phyloP scores from a whole-genome alignment of 2,329 filamentous ascomycete genomes.

The Aureobasidium sp. region DNA sequence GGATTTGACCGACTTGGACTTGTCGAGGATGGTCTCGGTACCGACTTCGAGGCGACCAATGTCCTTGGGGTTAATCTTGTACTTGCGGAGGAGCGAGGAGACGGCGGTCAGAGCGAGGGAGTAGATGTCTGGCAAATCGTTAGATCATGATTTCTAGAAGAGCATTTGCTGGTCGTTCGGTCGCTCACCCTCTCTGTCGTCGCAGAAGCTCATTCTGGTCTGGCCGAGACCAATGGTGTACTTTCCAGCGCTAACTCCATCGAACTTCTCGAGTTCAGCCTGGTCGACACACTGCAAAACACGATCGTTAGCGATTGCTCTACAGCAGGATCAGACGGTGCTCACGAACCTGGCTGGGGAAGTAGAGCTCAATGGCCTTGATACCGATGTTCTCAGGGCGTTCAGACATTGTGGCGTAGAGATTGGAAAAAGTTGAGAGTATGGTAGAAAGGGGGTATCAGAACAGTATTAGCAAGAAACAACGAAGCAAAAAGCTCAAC shows the following conservation, averaged over 20 bases:
- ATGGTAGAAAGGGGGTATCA: not conserved
- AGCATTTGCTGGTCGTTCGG: constrained; percentile 9
- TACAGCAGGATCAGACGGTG: not conserved
- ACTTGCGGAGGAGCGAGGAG: constrained; percentile 46
- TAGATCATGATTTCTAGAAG: not conserved
- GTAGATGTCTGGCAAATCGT: constrained; percentile 41
- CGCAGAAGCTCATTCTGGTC: constrained; percentile 50
- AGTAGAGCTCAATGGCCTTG: constrained; percentile 50
- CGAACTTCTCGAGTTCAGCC: constrained; percentile 48
- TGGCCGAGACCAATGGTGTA: constrained; percentile 50
- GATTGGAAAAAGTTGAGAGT: not conserved
- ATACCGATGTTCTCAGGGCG: constrained; percentile 46
- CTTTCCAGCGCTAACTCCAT: constrained; percentile 46
- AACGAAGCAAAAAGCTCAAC: constrained; percentile 10
- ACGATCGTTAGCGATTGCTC: constrained; percentile 17
- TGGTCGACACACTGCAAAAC: constrained; percentile 45
- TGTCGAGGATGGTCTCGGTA: constrained; percentile 49
- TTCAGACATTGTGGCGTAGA: constrained; percentile 31
- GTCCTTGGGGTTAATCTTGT: constrained; percentile 44
- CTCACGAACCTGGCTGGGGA: constrained; percentile 43
- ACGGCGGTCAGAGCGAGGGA: constrained; percentile 46
- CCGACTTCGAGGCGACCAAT: constrained; percentile 48
- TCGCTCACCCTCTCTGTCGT: constrained; percentile 43
- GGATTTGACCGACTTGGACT: constrained; percentile 50
- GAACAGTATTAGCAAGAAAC: constrained; percentile 11